Evolutionary conservation across 2,329 filamentous ascomycete genomes (phyloP), one percentile per base, ranked within the genome.

Genomic region (Aspergillus viridinutans): DNA sequence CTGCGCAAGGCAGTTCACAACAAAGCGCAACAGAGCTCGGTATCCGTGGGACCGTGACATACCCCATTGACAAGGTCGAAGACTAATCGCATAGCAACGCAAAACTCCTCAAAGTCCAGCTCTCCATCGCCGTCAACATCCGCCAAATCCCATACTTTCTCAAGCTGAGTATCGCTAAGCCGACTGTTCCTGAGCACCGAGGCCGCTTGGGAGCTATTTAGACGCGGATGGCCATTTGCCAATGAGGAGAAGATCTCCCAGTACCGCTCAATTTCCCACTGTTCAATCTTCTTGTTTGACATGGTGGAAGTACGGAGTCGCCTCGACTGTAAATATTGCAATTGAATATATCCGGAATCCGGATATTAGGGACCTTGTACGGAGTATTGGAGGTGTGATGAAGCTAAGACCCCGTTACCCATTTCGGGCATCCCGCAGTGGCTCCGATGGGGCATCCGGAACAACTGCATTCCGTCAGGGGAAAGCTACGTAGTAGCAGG

Each of bases 31-130:
- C 43, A 20, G 40, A 42, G 25, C 20, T n/a, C 53, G 6, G 47
- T 38, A 25, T 40, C n/a, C 21, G n/a, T 26, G 8, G 78, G 83
- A 60, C n/a, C 21, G n/a, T 26, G 8, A 78, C 83, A 60, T 82
- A 95, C 90, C 67, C 94, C 94, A 70, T 99, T 99, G 67, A 99
- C 87, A 64, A 97, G 80, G 74, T 99, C 94, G 75, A 97, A 99
- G 68, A 97, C 97, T 69, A 99, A 80, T 70, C 94, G 86, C 94
- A 99, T 99, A 42, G 92, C 94, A 57, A 99, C 94, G 75, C 94
- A 99, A 75, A 99, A 99, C 81, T 99, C 94, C 78, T 99, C 94
- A 79, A 99, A 99, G 77, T 99, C 94, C 54, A 99, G 82, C 76
- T 95, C 95, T 61, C 94, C 94, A 79, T 99, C 94, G 67, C 92